Evolutionary conservation across 2,329 filamentous ascomycete species (phyloP).

Genomic region (Fusarium staphyleae): DNA sequence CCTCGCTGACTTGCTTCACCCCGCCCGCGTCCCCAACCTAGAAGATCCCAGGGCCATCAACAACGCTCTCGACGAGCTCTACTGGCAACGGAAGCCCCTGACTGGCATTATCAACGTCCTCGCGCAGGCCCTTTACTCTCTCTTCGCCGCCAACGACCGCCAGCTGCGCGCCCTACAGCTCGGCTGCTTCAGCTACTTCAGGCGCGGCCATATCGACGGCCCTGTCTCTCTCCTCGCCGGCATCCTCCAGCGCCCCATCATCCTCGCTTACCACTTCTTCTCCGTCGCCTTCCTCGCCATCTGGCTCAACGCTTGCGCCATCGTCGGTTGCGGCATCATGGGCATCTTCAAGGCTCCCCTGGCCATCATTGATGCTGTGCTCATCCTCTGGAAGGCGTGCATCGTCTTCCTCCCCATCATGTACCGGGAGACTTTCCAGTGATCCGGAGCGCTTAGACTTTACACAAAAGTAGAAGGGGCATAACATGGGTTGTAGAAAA

Average conservation of each 20-base stretch:
- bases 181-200: constrained; percentile 94
- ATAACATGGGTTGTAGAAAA: constrained; percentile 2
- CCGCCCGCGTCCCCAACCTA: constrained; percentile 71
- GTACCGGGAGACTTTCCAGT: constrained; percentile 64
- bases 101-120: constrained; percentile 95
- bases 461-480: background rate
- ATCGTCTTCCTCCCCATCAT: constrained; percentile 85
- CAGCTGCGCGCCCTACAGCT: constrained; percentile 81
- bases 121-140: constrained; percentile 89
- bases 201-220: constrained; percentile 75
- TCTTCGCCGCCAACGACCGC: constrained; percentile 85
- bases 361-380: constrained; percentile 68
- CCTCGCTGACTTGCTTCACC: constrained; percentile 76
- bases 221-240: constrained; percentile 84
- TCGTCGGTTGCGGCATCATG: constrained; percentile 47
- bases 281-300: constrained; percentile 88
- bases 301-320: constrained; percentile 63
- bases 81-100: constrained; percentile 84
- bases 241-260: constrained; percentile 76
- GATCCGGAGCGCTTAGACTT: background rate
- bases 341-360: constrained; percentile 61
- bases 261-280: constrained; percentile 94
- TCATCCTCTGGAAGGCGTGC: constrained; percentile 82
- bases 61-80: constrained; percentile 75
- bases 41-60: constrained; percentile 71